phyloP scores from a whole-genome alignment of 2,329 filamentous ascomycete species.

The Endothia cerciana region DNA sequence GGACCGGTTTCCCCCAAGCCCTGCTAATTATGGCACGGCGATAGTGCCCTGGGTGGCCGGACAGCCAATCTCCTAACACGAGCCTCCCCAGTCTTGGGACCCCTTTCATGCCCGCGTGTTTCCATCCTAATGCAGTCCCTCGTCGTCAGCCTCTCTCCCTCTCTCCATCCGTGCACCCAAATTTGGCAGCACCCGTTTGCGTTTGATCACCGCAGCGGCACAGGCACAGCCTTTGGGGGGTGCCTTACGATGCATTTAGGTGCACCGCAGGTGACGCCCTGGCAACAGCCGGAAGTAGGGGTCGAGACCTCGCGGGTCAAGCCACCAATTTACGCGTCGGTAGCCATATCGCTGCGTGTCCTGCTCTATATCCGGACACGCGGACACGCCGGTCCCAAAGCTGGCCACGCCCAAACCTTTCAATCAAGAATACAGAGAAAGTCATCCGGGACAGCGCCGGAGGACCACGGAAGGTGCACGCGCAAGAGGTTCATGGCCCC shows the following conservation, averaged over 20 bases:
- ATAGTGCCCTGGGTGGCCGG: constrained; percentile 5
- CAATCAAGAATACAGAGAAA: not conserved
- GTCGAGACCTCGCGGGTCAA: not conserved
- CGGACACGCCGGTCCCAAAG: too few species aligned
- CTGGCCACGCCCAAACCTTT: not conserved
- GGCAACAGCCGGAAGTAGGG: not conserved
- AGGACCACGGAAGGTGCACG: not conserved
- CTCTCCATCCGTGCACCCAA: constrained; percentile 12
- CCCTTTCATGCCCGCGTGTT: constrained; percentile 8
- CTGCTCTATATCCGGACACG: constrained; percentile 10
- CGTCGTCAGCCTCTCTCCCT: constrained; percentile 22
- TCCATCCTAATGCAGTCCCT: not conserved
- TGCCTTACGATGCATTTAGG: not conserved
- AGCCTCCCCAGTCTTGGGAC: not conserved
- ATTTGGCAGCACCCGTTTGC: constrained; percentile 21
- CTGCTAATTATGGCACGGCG: constrained; percentile 16
- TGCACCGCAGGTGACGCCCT: not conserved
- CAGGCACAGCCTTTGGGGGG: not conserved
- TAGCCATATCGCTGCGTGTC: not conserved
- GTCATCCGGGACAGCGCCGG: not conserved
- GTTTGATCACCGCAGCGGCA: constrained; percentile 21
- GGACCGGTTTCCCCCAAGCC: too few species aligned
- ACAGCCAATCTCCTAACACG: constrained; percentile 20
- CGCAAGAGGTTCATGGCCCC: not conserved
- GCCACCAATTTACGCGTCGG: constrained; percentile 3